Evolutionary conservation across 208 protist species (phyloP), one percentile per base, ranked within the genome.

Genomic region (Acanthamoeba triangularis): DNA sequence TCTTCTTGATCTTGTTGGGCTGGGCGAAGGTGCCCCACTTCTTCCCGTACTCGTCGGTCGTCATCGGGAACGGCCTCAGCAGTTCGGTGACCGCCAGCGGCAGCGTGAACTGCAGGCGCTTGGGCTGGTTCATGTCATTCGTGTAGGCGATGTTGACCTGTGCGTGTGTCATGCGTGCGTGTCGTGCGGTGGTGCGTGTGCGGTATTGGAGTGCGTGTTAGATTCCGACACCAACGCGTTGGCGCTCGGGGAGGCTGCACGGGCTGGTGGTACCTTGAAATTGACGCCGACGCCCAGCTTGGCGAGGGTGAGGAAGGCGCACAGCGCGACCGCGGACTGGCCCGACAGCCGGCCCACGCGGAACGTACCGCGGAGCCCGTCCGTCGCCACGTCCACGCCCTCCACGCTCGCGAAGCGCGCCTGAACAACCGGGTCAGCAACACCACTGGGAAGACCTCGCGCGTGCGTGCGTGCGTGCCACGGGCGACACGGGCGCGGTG

Each of bases 71-170:
- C 28, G 84, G 84, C 6, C 84, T 28, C 5, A 91, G 41, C 8
- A 91, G n/a, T 20, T 69, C 56, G 37, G 56, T 91, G 52, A 91
- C 33, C 28, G 37, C n/a, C 25, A 91, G 59, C 6, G 84, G 84
- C 56, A 91, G 59, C 13, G n/a, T 69, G 56, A 91, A 91, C 44
- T 91, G 44, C 52, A 91, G 49, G 7, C 84, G 84, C 84, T 69
- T 91, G 20, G 44, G 30, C 84, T 91, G 84, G 56, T 91, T 91
- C 35, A 16, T 59, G 44, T 69, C 37, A 25, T 59, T 91, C 23
- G 30, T 59, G 56, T 91, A 91, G 76, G 35, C 37, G 25, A 49
- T 8, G 41, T 84, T 84, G 76, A 47, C 37, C 76, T 52, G 41
- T 4, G 49, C 7, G 49, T 54, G 49, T 54, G 49, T 11, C 13